Conservation (phyloP, 441 rosid species). For the Mallotus repandus region DNA sequence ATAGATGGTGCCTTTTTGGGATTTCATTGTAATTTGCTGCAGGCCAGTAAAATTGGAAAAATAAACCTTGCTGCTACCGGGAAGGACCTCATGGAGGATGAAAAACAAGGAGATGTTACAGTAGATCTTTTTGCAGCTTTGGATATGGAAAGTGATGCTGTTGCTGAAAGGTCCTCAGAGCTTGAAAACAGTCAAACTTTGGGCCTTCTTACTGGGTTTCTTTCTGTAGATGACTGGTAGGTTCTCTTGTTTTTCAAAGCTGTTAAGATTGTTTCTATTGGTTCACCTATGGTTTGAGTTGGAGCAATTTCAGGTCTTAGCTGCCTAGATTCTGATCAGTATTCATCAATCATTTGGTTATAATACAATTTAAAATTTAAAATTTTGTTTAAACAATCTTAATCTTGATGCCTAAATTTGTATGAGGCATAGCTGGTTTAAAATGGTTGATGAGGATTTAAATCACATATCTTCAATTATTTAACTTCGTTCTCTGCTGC, state of each 20-base stretch:
- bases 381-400: background rate
- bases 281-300: conserved; percentile 7
- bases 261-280: background rate
- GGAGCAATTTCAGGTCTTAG: background rate
- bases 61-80: conserved; percentile 99
- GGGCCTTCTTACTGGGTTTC: conserved; percentile 97
- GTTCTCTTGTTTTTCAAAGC: conserved; percentile 16
- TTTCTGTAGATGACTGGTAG: conserved; percentile 96
- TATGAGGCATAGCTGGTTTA: background rate
- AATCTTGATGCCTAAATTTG: background rate
- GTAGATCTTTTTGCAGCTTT: conserved; percentile 88
- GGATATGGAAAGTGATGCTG: conserved; percentile 97
- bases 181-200: conserved; percentile 88
- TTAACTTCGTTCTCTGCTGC: background rate
- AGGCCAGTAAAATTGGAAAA: conserved; percentile 99
- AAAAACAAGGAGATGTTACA: conserved; percentile 95
- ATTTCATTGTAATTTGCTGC: conserved; percentile 22
- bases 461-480: background rate
- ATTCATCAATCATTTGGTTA: background rate
- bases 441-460: background rate
- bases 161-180: conserved; percentile 71
- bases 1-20: background rate
- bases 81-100: conserved; percentile 99
- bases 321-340: background rate
- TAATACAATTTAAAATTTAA: background rate